Conservation (phyloP, 176 grass and related monocot genomes). For the Raddia distichophylla region DNA sequence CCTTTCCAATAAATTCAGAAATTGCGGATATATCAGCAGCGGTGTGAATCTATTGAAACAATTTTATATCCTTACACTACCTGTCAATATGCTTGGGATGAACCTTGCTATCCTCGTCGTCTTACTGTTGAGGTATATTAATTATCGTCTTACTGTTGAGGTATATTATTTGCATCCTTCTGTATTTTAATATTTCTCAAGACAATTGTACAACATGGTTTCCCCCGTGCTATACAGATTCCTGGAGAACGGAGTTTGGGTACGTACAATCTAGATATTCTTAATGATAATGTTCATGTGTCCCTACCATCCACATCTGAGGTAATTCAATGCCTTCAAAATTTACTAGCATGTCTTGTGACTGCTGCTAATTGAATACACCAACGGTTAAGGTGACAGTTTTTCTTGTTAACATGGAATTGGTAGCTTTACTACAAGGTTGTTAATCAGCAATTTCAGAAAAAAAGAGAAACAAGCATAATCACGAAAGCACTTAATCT, state of each 20-base stretch:
- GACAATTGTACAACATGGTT: constrained; percentile 33
- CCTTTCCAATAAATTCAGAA: constrained; percentile 64
- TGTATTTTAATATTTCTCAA: constrained; percentile 33
- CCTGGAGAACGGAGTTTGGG: constrained; percentile 94
- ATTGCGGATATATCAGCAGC: constrained; percentile 94
- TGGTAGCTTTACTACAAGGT: not conserved
- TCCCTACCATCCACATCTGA: constrained; percentile 75
- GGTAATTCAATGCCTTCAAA: constrained; percentile 53
- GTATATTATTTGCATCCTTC: constrained; percentile 40
- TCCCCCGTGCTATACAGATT: constrained; percentile 54
- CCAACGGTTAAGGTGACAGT: not conserved
- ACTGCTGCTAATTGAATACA: constrained; percentile 35
- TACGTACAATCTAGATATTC: constrained; percentile 87
- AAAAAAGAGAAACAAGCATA: not conserved
- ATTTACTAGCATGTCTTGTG: constrained; percentile 36
- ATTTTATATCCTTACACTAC: constrained; percentile 84
- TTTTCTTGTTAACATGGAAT: constrained; percentile 1
- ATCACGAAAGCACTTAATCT: not conserved
- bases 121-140: constrained; percentile 84
- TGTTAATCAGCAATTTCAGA: not conserved
- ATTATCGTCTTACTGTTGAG: constrained; percentile 59
- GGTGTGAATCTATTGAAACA: constrained; percentile 95
- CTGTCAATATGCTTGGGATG: constrained; percentile 97
- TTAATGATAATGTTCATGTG: constrained; percentile 72
- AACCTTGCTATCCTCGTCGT: constrained; percentile 93